phyloP scores from a whole-genome alignment of 306 rosid genomes.

The Dalbergia cochinchinensis region DNA sequence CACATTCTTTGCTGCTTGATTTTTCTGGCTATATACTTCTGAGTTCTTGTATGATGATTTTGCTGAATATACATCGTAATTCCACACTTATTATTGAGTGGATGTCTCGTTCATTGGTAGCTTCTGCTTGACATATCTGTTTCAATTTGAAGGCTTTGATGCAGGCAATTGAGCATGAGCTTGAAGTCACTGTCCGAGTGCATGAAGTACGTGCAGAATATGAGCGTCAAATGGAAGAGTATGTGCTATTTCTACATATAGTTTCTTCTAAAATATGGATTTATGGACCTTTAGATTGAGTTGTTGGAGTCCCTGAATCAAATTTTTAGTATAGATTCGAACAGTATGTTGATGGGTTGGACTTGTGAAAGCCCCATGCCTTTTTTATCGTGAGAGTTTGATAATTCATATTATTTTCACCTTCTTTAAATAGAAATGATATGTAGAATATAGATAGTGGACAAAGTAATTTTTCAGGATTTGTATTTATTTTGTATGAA shows the following conservation, averaged over 20 bases:
- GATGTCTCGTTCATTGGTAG: slow-evolving; percentile 11
- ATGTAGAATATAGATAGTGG: not conserved
- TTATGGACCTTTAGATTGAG: not conserved
- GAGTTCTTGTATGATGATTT: not conserved
- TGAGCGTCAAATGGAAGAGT: slow-evolving; percentile 95
- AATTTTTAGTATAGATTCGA: not conserved
- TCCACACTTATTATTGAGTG: not conserved
- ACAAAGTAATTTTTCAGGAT: not conserved
- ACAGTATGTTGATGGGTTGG: not conserved
- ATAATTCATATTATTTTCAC: slow-evolving; percentile 11
- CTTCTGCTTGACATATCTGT: slow-evolving; percentile 28
- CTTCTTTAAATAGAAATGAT: not conserved
- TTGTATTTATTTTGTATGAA: not conserved
- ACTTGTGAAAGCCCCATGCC: not conserved
- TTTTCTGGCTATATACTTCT: not conserved
- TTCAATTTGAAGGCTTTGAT: slow-evolving; percentile 72
- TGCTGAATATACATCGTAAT: not conserved
- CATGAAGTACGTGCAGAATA: slow-evolving; percentile 95
- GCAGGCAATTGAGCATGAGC: slow-evolving; percentile 92
- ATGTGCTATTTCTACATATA: slow-evolving; percentile 42
- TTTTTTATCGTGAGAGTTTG: not conserved
- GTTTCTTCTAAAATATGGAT: slow-evolving; percentile 9
- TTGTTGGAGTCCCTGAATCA: not conserved
- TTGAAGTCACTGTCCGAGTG: slow-evolving; percentile 90
- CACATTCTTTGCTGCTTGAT: slow-evolving; percentile 22